Conservation (phyloP, 2,329 filamentous ascomycete species). For the Endoconidiophora polonica region DNA sequence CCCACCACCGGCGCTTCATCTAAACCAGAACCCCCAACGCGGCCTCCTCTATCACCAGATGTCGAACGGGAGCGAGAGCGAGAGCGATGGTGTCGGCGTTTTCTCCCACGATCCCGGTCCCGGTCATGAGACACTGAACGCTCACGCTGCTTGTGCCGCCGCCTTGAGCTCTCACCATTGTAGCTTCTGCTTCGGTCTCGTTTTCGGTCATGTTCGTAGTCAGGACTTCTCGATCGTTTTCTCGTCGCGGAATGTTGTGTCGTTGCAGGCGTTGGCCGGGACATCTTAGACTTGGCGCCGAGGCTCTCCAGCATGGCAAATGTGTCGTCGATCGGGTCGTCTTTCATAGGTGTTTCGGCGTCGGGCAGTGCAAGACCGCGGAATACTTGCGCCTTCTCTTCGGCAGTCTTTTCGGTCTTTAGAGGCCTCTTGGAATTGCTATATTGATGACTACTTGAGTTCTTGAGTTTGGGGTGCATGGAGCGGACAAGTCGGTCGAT, state of each 20-base stretch:
- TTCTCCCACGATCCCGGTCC: conserved; percentile 15
- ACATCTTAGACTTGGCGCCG: conserved; percentile 25
- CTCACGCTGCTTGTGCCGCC: conserved; percentile 26
- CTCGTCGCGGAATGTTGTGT: conserved; percentile 16
- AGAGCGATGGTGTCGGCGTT: conserved; percentile 20
- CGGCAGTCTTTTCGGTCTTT: conserved; percentile 18
- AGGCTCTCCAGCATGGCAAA: conserved; percentile 80
- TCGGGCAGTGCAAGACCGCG: conserved; percentile 79
- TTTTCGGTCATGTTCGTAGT: conserved; percentile 16
- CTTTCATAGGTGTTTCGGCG: conserved; percentile 25
- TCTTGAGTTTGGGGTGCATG: conserved; percentile 83
- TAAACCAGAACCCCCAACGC: conserved; percentile 34
- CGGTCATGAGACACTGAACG: conserved; percentile 27
- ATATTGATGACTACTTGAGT: conserved; percentile 12
- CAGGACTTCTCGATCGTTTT: conserved; percentile 37
- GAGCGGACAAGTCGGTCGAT: conserved; percentile 76
- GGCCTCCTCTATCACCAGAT: conserved; percentile 16
- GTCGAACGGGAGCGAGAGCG: conserved; percentile 21
- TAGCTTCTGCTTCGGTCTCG: conserved; percentile 20
- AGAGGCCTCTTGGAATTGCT: background rate
- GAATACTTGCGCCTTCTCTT: conserved; percentile 76
- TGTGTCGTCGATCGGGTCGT: conserved; percentile 72
- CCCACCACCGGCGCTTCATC: conserved; percentile 67
- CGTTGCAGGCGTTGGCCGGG: conserved; percentile 23
- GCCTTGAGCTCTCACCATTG: conserved; percentile 37